Evolutionary conservation across 805 yeast species (phyloP), one percentile per base, ranked within the genome.

Genomic region (Candida insectalens): DNA sequence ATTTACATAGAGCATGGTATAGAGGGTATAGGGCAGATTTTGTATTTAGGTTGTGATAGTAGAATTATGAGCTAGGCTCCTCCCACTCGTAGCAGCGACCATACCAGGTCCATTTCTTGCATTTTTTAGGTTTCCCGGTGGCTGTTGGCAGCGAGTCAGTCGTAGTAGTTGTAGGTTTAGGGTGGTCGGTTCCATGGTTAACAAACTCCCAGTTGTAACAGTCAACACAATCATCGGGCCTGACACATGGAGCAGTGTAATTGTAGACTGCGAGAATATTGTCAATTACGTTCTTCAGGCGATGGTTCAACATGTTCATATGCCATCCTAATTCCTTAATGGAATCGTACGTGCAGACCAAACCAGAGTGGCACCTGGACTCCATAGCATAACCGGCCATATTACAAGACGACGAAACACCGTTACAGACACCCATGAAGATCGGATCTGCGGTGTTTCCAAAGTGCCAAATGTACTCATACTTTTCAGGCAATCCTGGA

Each of bases 391-490:
- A 92, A 0, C 98, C 98, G 1, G 83, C 96, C 6, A 84, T 67
- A 39, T 89, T 77, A 56, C 98, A 92, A 2, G 88, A 59, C 0
- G 94, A 79, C 4, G 89, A 75, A 1, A 92, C 94, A 7, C 98
- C 98, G 49, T 83, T 87, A 54, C 98, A 92, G 6, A 85, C 88
- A 0, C 98, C 98, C 89, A 88, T 81, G 49, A 68, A 92, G 2
- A 92, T 83, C 2, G 98, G 98, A 53, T 92, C 98, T 0, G 96
- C 97, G 2, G 92, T 92, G 53, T 92, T 89, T 3, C 98, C 98
- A 51, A 92, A 62, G 53, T 92, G 96, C 94, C 94, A 92, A 7
- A 92, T 71, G 42, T 83, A 79, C 47, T 88, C 96, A 58, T 74
- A 61, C 46, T 77, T 71, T 6, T 63, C 58, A 1, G 95, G 88